These are phyloP conservation scores for Phaeosphaeriaceae sp. DNA, from an alignment of 2,329 filamentous ascomycete genomes.

Conservation along the genomic window DNA sequence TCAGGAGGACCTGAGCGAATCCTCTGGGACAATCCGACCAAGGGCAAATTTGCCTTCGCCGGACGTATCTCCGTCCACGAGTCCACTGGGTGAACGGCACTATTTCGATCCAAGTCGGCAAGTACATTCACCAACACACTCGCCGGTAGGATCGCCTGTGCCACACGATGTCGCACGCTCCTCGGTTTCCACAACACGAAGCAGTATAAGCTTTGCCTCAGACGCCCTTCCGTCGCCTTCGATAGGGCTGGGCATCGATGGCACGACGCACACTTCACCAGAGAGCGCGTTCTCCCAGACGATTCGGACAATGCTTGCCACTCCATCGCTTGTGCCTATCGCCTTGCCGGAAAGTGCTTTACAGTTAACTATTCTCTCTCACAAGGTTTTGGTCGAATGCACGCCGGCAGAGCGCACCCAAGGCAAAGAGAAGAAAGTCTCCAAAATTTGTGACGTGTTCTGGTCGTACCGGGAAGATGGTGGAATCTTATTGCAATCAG, in stretches of 20 bases:
- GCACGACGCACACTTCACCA: conserved; percentile 30
- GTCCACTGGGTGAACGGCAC: conserved; percentile 17
- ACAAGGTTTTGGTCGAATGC: conserved; percentile 38
- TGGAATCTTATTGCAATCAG: conserved; percentile 32
- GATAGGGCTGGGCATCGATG: conserved; percentile 7
- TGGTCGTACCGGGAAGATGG: conserved; percentile 39
- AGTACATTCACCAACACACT: conserved; percentile 15
- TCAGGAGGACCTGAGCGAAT: conserved; percentile 17
- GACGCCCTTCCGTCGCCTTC: conserved; percentile 11
- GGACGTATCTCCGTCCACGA: conserved; percentile 5
- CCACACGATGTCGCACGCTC: conserved; percentile 9
- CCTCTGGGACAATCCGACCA: conserved; percentile 20
- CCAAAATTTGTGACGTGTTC: conserved; percentile 31
- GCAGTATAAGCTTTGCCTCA: conserved; percentile 12
- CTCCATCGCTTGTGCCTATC: conserved; percentile 30
- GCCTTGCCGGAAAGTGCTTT: conserved; percentile 34
- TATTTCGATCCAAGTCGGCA: conserved; percentile 25
- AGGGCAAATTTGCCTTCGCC: conserved; percentile 13
- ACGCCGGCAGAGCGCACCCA: conserved; percentile 13
- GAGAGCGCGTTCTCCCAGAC: conserved; percentile 18
- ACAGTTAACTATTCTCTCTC: conserved; percentile 37
- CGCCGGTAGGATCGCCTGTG: background rate
- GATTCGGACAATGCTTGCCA: conserved; percentile 24
- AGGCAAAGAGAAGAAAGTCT: conserved; percentile 1
- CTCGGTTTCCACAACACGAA: conserved; percentile 28